Evolutionary conservation across 2,329 filamentous ascomycete genomes (phyloP), one percentile per base, ranked within the genome.

Genomic region (Elsinoe fawcettii): DNA sequence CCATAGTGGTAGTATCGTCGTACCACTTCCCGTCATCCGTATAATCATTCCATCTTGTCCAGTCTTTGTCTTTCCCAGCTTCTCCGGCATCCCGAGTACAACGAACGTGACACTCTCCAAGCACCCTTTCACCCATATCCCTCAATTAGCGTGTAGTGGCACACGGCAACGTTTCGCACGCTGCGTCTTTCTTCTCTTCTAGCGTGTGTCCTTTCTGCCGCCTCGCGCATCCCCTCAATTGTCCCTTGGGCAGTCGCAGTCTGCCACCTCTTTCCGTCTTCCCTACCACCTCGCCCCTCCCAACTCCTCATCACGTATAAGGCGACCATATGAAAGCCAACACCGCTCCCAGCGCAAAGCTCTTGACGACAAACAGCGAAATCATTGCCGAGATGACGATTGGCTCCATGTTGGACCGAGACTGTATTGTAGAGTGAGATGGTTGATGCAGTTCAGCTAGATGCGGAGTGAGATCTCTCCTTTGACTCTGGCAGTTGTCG

Each of bases 271-370:
- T 8, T 25, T 12, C 41, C 3, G 2, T 12, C 11, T 25, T 20
- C 34, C 22, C 27, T 34, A 22, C n/a, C 8, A 12, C 25, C 22
- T 22, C 34, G 16, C 53, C 2, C 39, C n/a, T 22, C 16, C 39
- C 32, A 20, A 8, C 14, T 34, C 41, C n/a, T 12, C 30, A 25
- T 56, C 54, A 56, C 5, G 54, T 56, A 30, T 56, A 56, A 37
- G 54, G 54, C 36, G 54, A 56, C 54, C 54, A 56, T 20, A 56
- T 34, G 30, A 56, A 56, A 3, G 54, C 54, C 39, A 56, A 22
- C n/a, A 56, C 54, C 14, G 54, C 39, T 5, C 39, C 41, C 1
- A 56, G 54, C n/a, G 54, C 54, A 20, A 56, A 46, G 27, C 39
- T 22, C 14, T 56, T 56, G 27, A 49, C 54, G 22, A 56, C n/a